Base-by-base conservation (phyloP, 176 grass and related monocot genomes). In the Bromus sterilis region DNA sequence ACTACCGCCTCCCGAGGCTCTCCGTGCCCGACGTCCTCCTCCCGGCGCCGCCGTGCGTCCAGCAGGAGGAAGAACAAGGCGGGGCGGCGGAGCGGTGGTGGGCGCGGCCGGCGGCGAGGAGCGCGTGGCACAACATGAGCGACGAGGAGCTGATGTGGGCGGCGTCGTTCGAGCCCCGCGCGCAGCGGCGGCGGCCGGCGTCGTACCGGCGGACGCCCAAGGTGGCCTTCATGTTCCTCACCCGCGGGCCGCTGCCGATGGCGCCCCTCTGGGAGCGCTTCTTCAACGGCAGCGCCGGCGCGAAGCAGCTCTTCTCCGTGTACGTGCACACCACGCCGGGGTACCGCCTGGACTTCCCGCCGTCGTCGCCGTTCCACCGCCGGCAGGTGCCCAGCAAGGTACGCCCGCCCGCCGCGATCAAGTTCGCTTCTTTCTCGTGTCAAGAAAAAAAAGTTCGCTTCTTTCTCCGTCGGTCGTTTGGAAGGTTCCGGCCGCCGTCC, bases 191-290 rank as follows among this genome's bases (percentile, higher is more conserved):
- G 23, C 3, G 16, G 66, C 92, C 94, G 21, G 90, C 28, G 67
- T 89, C 89, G 23, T 88, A 67, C 42, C 67, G 78, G 24, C 87
- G 85, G 10, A 65, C 56, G 28, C 89, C 94, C 15, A 94, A 98
- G 90, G 95, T 94, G 49, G 95, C 95, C 20, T 98, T 98, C 79
- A 91, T 98, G 92, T 98, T 98, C 89, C 82, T 98, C 20, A 98
- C 90, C 23, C 88, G 87, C 18, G 95, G 95, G 3, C 90, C 90
- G 23, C 75, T 98, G 84, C 92, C 92, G 7, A 79, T 98, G 2
- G 66, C 81, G 56, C 92, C 90, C 15, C 90, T 98, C 2, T 94
- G 95, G 95, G 95, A 98, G 61, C 67, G 15, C 4, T 98, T 98
- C 88, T 98, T 98, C 77, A 43, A 88, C 70, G 81, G 81, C n/a